Evolutionary conservation across 371 early-diverging fungal genomes (phyloP).

Genomic region (Nematocida parisii): DNA sequence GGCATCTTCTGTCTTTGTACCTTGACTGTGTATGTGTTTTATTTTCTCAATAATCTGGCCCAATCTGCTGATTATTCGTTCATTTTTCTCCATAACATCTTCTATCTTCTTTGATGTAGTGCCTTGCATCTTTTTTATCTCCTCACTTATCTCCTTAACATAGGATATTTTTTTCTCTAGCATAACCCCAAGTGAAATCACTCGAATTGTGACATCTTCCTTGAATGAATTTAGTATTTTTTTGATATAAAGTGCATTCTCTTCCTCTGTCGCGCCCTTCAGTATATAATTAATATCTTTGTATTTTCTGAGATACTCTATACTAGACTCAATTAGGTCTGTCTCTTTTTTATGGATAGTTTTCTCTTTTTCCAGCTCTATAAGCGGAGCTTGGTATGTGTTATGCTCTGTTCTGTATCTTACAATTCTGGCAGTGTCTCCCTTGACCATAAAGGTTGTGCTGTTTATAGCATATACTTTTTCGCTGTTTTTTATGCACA

Average conservation of each 20-base stretch:
- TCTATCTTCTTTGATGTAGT: conserved; percentile 3
- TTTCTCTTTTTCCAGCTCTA: conserved; percentile 4
- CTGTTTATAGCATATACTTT: conserved; percentile 14
- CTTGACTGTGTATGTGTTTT: neutral
- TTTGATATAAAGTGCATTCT: conserved; percentile 29
- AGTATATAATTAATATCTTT: conserved; percentile 16
- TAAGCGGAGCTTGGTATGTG: neutral
- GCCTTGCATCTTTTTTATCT: neutral
- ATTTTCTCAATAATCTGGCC: conserved; percentile 1
- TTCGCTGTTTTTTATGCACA: neutral
- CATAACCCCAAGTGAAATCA: conserved; percentile 6
- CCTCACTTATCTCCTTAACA: conserved; percentile 1
- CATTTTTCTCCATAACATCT: conserved; percentile 1
- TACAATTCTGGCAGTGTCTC: neutral
- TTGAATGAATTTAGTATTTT: conserved; percentile 54
- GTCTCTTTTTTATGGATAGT: conserved; percentile 1
- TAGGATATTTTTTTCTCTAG: conserved; percentile 10
- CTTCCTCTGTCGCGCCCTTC: conserved; percentile 17
- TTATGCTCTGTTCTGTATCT: neutral
- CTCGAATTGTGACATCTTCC: conserved; percentile 1
- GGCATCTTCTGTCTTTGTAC: neutral
- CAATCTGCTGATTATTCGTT: conserved; percentile 2
- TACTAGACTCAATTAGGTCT: neutral
- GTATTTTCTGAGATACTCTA: conserved; percentile 16
- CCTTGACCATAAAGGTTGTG: neutral